These are phyloP conservation scores for Cystobasidium tubakii DNA, from an alignment of 768 basidiomycete species.

Conservation along the genomic window DNA sequence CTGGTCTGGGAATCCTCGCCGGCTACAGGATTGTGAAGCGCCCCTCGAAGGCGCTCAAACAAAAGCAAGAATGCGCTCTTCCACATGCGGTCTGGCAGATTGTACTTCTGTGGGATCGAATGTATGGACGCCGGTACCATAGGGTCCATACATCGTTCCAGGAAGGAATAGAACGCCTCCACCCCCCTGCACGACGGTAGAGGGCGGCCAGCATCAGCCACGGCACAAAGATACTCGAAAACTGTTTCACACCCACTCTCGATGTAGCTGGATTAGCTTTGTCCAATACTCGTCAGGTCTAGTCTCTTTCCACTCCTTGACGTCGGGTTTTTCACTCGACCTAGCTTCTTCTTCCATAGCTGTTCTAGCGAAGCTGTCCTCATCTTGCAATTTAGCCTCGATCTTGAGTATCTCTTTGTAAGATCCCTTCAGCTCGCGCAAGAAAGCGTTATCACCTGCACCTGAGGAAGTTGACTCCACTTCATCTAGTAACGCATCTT, in stretches of 20 bases:
- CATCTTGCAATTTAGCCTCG: conserved; percentile 79
- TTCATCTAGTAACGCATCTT: conserved; percentile 9
- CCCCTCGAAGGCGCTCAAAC: conserved; percentile 80
- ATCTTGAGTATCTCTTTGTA: conserved; percentile 51
- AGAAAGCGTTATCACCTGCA: not conserved
- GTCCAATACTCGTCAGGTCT: conserved; percentile 49
- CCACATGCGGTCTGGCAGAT: conserved; percentile 91
- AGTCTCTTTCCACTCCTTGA: not conserved
- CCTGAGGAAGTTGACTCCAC: conserved; percentile 1
- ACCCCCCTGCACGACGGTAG: conserved; percentile 60
- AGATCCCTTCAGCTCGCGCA: conserved; percentile 4
- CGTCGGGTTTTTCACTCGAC: conserved; percentile 9
- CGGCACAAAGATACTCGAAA: conserved; percentile 28
- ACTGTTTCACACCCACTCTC: conserved; percentile 58
- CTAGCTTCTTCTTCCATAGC: conserved; percentile 39
- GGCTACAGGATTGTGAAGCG: conserved; percentile 57
- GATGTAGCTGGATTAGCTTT: conserved; percentile 60
- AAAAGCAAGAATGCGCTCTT: conserved; percentile 81
- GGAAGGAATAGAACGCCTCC: conserved; percentile 80
- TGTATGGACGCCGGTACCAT: conserved; percentile 80
- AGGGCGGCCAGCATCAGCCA: conserved; percentile 27
- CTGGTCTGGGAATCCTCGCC: not conserved
- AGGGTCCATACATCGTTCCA: conserved; percentile 77
- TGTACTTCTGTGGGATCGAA: conserved; percentile 85
- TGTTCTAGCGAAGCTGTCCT: conserved; percentile 57